Base-by-base conservation (phyloP, 768 basidiomycete species). In the Lactifluus piperatus region DNA sequence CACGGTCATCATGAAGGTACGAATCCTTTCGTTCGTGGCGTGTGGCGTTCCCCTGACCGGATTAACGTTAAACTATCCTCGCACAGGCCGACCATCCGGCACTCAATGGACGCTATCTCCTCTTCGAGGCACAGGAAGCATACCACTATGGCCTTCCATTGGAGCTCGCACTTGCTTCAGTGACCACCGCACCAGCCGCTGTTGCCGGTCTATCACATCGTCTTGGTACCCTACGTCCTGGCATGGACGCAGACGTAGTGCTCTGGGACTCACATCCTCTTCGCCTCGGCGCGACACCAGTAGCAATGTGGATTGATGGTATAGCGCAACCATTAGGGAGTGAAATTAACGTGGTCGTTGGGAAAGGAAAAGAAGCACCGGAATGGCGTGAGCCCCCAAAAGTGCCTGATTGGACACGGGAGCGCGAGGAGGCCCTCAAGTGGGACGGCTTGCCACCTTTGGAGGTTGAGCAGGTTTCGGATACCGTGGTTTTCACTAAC, bases 81-180 rank as follows among this genome's bases (percentile, higher is more conserved):
- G 39, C 20, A 13, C 49, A 88, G 86, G 85, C 84, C 51, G 84
- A 86, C 64, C 85, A 87, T 64, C 80, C 84, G 1, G 76, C 72
- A 2, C 65, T 83, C 48, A 80, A 91, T 57, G 85, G 85, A 5
- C 81, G 91, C 4, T 85, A 86, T 71, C 77, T 95, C 10, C 68
- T 91, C 22, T 88, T 83, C 64, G 91, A 94, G 70, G 91, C 91
- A 4, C 88, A 91, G 65, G 88, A 89, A 70, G 88, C 86, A 0
- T 82, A 86, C 67, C 86, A 84, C 68, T 91, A 87, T 65, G 90
- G 91, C 60, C 76, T 94, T 5, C 81, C 86, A 32, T 76, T 76
- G 7, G 81, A 84, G 52, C 72, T 82, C 9, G 87, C 92, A 0
- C 75, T 95, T 36, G 76, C 84, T 3, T 81, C 89, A 26, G 84